Evolutionary conservation across 257 asterid genomes (phyloP).

Genomic region (Rubia yunnanensis): DNA sequence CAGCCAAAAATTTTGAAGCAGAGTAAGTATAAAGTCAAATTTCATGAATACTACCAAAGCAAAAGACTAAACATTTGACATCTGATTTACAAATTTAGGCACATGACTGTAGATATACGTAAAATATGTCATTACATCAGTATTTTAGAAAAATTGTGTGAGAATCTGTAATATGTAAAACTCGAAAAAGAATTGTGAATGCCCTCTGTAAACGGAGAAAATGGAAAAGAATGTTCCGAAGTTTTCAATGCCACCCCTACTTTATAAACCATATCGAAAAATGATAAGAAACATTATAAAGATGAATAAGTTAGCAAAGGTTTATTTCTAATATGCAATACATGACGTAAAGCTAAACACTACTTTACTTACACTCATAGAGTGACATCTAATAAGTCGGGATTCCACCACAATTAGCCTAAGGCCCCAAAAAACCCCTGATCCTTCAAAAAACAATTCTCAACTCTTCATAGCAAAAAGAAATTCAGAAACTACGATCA

Average conservation of each 20-base stretch:
- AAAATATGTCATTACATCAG: not conserved
- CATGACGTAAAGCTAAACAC: constrained; percentile 1
- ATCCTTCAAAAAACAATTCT: not conserved
- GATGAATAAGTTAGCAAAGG: not conserved
- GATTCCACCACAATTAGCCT: not conserved
- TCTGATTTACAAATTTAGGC: not conserved
- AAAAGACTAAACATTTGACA: not conserved
- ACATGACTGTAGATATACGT: not conserved
- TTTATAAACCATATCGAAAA: not conserved
- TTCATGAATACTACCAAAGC: not conserved
- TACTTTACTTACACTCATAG: not conserved
- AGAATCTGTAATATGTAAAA: not conserved
- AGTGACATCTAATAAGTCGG: not conserved
- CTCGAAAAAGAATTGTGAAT: not conserved
- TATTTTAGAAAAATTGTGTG: not conserved
- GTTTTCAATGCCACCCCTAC: not conserved
- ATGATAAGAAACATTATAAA: not conserved
- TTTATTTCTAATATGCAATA: not conserved
- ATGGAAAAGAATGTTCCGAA: not conserved
- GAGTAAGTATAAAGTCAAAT: not conserved
- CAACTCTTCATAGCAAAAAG: not conserved
- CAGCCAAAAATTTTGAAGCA: not conserved
- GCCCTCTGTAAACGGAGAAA: not conserved
- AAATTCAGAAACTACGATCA: not conserved
- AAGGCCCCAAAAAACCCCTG: not conserved